These are phyloP conservation scores for Solanum chiquidenum DNA, from an alignment of 257 asterid genomes.

Conservation along the genomic window DNA sequence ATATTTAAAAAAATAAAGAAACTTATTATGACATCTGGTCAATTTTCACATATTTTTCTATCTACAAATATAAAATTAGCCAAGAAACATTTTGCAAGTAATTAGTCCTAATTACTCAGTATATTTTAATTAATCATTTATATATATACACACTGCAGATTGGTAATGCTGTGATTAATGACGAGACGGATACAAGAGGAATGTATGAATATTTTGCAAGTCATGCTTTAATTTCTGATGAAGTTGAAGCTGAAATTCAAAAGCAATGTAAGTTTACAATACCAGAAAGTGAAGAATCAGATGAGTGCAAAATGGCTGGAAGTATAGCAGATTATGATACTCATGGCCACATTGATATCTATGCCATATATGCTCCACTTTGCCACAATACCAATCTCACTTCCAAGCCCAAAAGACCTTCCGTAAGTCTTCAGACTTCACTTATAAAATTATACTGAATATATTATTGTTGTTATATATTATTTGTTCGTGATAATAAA, in stretches of 20 bases:
- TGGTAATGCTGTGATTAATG: conserved; percentile 71
- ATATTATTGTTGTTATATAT: background rate
- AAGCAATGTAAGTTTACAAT: conserved; percentile 42
- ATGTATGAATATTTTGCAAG: conserved; percentile 53
- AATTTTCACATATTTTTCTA: no score
- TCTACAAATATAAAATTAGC: no score
- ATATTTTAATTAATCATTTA: no score
- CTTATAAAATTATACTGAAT: background rate
- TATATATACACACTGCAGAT: conserved; percentile 23
- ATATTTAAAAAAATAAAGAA: no score
- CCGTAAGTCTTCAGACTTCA: conserved; percentile 16
- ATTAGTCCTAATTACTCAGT: no score
- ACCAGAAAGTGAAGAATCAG: conserved; percentile 8
- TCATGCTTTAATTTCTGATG: conserved; percentile 62
- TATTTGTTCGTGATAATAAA: background rate
- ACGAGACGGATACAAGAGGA: conserved; percentile 51
- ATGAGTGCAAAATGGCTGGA: conserved; percentile 18
- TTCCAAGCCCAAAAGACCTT: conserved; percentile 28
- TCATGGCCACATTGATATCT: conserved; percentile 24
- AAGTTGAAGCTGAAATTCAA: conserved; percentile 8
- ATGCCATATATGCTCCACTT: conserved; percentile 60
- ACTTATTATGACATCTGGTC: no score
- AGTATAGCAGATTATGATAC: background rate
- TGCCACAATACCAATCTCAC: conserved; percentile 41
- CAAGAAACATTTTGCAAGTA: no score